A percentile compares a stretch with the other conserved stretches of the same genome.
phyloP scores from a whole-genome alignment of 2,329 filamentous ascomycete species.

The Fusarium sp. region DNA sequence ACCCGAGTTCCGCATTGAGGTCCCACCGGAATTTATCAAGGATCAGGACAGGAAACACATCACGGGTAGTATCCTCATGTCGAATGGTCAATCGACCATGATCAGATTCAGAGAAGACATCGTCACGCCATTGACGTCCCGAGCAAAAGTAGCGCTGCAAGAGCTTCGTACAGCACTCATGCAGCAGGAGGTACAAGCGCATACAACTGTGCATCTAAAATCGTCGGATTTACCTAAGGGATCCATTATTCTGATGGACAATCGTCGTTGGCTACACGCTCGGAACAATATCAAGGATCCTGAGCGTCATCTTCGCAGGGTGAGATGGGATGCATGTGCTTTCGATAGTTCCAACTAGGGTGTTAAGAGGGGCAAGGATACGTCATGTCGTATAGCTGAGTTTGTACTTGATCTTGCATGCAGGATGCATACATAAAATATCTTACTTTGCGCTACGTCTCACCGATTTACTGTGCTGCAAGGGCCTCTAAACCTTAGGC shows the following conservation, averaged over 20 bases:
- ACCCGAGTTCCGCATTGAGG: constrained; percentile 50
- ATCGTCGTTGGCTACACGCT: constrained; percentile 53
- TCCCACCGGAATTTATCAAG: constrained; percentile 53
- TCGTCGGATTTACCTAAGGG: constrained; percentile 45
- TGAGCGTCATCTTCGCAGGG: constrained; percentile 51
- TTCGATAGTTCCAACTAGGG: constrained; percentile 16
- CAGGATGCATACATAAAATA: too few relatives aligned
- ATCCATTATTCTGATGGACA: constrained; percentile 51
- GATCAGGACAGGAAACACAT: constrained; percentile 30
- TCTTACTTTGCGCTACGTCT: background rate
- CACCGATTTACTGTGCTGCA: background rate
- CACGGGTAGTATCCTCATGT: constrained; percentile 41
- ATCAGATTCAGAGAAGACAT: constrained; percentile 52
- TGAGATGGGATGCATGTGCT: constrained; percentile 51
- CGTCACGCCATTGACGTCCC: constrained; percentile 43
- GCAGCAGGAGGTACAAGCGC: constrained; percentile 12
- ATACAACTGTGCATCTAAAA: constrained; percentile 44
- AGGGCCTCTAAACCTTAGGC: background rate
- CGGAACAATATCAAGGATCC: constrained; percentile 50
- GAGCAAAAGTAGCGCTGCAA: constrained; percentile 39
- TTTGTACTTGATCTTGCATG: background rate
- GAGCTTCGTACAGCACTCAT: constrained; percentile 43
- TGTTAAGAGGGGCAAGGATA: background rate
- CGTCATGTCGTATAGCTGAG: background rate
- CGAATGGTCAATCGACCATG: constrained; percentile 4